Percentiles rank a stretch among this genome's conserved stretches.
Evolutionary conservation across 1,284 basidiomycete genomes (phyloP).

Genomic region (Bjerkandera adusta): DNA sequence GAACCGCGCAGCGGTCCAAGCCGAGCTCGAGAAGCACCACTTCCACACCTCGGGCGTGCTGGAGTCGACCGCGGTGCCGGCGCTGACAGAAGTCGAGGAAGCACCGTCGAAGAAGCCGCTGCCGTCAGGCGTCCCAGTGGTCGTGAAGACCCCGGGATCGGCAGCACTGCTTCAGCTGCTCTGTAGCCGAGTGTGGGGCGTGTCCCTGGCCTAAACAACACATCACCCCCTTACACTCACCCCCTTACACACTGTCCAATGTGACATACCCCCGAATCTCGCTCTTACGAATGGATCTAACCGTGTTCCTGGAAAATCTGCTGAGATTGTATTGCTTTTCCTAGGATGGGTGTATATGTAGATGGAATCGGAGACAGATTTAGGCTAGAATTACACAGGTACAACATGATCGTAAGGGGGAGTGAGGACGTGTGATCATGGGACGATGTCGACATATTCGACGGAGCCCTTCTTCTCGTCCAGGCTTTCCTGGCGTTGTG

Average conservation of each 20-base stretch:
- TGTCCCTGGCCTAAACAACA: slow-evolving; percentile 11
- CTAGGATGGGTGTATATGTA: too few species aligned
- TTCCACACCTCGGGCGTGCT: slow-evolving; percentile 33
- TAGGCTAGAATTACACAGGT: too few species aligned
- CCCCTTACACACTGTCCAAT: too few species aligned
- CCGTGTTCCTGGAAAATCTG: too few species aligned
- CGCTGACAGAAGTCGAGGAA: slow-evolving; percentile 48
- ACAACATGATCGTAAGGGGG: background rate
- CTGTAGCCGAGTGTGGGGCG: slow-evolving; percentile 58
- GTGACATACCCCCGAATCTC: too few species aligned
- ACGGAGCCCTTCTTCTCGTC: slow-evolving; percentile 27
- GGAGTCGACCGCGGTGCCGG: slow-evolving; percentile 52
- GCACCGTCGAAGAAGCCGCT: slow-evolving; percentile 12
- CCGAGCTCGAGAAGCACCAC: slow-evolving; percentile 41
- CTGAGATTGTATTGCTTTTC: too few species aligned
- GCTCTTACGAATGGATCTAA: too few species aligned
- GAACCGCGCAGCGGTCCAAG: slow-evolving; percentile 62
- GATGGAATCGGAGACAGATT: too few species aligned
- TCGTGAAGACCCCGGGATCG: slow-evolving; percentile 58
- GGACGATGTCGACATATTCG: slow-evolving; percentile 11
- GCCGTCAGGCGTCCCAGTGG: slow-evolving; percentile 45
- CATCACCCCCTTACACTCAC: too few species aligned
- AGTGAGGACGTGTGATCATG: background rate
- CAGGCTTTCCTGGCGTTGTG: slow-evolving; percentile 4
- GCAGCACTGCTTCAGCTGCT: slow-evolving; percentile 45